Evolutionary conservation across 169 alveolate species (phyloP), one percentile per base, ranked within the genome.

Genomic region (Eimeria maxima): DNA sequence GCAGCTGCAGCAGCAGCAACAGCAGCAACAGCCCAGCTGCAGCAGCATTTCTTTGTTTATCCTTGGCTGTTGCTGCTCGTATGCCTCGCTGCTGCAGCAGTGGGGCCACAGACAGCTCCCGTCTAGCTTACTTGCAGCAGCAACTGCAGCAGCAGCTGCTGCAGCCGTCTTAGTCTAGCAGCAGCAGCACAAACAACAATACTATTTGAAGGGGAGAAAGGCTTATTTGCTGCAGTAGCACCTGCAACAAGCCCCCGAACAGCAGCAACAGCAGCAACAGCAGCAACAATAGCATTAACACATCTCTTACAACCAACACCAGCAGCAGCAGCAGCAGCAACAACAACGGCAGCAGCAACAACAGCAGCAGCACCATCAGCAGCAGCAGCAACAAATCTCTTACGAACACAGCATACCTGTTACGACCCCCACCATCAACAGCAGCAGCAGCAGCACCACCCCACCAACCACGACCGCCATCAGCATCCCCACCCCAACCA

Each of bases 231-330:
- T n/a, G n/a, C n/a, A n/a, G n/a, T n/a, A n/a, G n/a, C n/a, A n/a
- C n/a, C n/a, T n/a, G n/a, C n/a, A n/a, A n/a, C n/a, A n/a, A n/a
- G n/a, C n/a, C n/a, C n/a, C n/a, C n/a, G n/a, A n/a, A 27, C 84
- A 73, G 84, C 84, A n/a, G 50, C 55, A 29, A 42, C 84, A 73
- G 84, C 84, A n/a, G 44, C 84, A n/a, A 20, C 55, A 73, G 84
- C 44, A 73, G 50, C 55, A 29, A 47, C 84, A 29, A 47, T 47
- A 73, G 47, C 4, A 38, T 5, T 5, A n/a, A 38, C 50, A n/a
- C n/a, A n/a, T n/a, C n/a, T n/a, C n/a, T n/a, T n/a, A n/a, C n/a
- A n/a, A 73, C 5, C 22, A n/a, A 14, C 38, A 42, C 50, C 50
- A n/a, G 84, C 50, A 42, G 20, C 55, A 13, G 50, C n/a, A 18